Conservation (phyloP, 352 stramenopile species). For the Ophiocytium majus region DNA sequence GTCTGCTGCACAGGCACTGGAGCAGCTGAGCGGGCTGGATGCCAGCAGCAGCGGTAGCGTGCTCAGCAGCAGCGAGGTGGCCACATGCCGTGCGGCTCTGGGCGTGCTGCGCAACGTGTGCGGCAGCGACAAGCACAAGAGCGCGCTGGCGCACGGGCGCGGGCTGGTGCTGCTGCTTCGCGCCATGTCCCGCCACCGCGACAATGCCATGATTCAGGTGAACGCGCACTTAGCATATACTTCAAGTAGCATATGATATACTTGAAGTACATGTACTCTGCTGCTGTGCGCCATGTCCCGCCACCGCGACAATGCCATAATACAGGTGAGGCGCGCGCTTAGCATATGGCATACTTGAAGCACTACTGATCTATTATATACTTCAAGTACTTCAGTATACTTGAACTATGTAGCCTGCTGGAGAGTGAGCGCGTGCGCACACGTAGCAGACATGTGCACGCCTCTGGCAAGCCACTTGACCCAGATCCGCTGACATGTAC, state of each 20-base stretch:
- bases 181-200: background rate
- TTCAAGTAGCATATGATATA: too few species aligned
- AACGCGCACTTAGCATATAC: too few species aligned
- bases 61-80: too few species aligned
- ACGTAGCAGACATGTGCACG: too few species aligned
- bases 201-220: conserved; percentile 20
- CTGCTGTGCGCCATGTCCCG: background rate
- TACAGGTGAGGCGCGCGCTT: background rate
- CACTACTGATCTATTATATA: background rate
- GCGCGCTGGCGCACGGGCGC: background rate
- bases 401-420: too few species aligned
- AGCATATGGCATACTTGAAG: background rate
- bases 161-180: background rate
- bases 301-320: background rate
- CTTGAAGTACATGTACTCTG: background rate
- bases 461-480: too few species aligned
- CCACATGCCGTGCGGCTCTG: background rate
- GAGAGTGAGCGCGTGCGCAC: too few species aligned
- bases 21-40: background rate
- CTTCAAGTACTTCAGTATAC: background rate
- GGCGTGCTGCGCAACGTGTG: conserved; percentile 25
- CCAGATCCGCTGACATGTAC: too few species aligned
- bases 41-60: background rate
- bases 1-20: background rate
- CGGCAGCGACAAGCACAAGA: conserved; percentile 24